Conservation (phyloP, 768 basidiomycete genomes). For the Boletus bicolor region DNA sequence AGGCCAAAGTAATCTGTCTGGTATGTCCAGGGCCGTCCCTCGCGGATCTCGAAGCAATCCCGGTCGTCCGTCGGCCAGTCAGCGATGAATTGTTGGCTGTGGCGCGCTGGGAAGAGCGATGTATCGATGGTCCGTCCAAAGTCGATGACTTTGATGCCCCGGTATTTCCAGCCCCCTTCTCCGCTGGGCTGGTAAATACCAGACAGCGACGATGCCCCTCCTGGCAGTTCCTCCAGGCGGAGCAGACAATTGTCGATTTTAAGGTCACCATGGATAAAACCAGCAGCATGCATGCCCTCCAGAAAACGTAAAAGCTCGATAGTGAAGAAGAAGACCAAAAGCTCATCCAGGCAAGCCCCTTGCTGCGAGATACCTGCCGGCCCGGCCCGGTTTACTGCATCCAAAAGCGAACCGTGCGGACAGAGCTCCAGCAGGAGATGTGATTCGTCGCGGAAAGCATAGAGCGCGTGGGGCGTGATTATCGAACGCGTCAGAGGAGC, state of each 20-base stretch:
- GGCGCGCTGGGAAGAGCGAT: conserved; percentile 61
- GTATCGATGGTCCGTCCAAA: conserved; percentile 96
- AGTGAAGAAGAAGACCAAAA: conserved; percentile 92
- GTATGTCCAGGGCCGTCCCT: conserved; percentile 84
- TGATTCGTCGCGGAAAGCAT: conserved; percentile 85
- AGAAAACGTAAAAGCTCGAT: conserved; percentile 83
- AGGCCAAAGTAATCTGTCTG: conserved; percentile 98
- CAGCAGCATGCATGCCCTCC: conserved; percentile 74
- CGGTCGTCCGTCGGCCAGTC: conserved; percentile 89
- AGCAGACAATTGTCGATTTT: conserved; percentile 99
- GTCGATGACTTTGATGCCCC: conserved; percentile 93
- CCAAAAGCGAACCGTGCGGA: conserved; percentile 88
- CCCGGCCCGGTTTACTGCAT: conserved; percentile 83
- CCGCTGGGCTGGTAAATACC: conserved; percentile 75
- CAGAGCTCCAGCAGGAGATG: conserved; percentile 86
- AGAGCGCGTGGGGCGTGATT: conserved; percentile 73
- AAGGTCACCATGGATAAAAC: conserved; percentile 96
- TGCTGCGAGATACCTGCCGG: conserved; percentile 74
- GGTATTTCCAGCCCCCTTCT: conserved; percentile 77
- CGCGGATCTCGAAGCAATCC: conserved; percentile 90
- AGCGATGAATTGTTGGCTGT: conserved; percentile 73
- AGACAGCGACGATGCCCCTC: conserved; percentile 67
- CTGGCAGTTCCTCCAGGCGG: conserved; percentile 79
- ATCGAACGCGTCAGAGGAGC: conserved; percentile 59
- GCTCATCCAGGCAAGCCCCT: conserved; percentile 83